phyloP scores from a whole-genome alignment of 1,139 yeast genomes.

The Keqinozyma sinolaborantium region DNA sequence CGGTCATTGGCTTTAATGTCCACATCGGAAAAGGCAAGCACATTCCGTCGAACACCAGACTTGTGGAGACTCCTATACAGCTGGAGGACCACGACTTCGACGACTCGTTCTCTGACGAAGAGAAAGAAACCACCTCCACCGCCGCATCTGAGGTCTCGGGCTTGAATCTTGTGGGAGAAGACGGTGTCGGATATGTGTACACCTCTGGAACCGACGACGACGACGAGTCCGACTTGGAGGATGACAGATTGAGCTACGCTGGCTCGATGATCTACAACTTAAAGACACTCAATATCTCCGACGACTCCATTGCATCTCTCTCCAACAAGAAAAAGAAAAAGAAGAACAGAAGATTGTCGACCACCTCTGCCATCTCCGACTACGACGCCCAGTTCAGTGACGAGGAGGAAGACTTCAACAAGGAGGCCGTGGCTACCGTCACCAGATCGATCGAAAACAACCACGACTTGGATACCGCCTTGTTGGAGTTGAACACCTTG shows the following conservation, averaged over 20 bases:
- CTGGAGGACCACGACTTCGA: constrained; percentile 21
- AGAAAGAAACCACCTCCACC: constrained; percentile 15
- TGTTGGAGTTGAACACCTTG: constrained; percentile 85
- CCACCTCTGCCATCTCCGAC: constrained; percentile 37
- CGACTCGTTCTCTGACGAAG: constrained; percentile 24
- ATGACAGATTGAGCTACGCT: constrained; percentile 31
- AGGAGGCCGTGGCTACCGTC: constrained; percentile 92
- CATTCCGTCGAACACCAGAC: constrained; percentile 48
- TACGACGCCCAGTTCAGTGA: constrained; percentile 32
- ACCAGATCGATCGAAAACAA: constrained; percentile 88
- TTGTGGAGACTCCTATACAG: constrained; percentile 46
- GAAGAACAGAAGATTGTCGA: constrained; percentile 31
- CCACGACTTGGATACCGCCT: constrained; percentile 90
- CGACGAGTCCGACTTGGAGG: constrained; percentile 34
- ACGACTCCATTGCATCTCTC: constrained; percentile 69
- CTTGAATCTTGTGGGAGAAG: constrained; percentile 48
- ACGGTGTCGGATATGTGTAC: constrained; percentile 60
- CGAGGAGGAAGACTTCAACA: constrained; percentile 72
- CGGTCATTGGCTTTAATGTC: constrained; percentile 79
- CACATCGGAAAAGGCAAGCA: constrained; percentile 50
- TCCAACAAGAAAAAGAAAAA: constrained; percentile 34
- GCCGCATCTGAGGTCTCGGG: constrained; percentile 18
- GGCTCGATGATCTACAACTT: constrained; percentile 19
- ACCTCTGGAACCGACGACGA: constrained; percentile 48
- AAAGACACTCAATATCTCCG: constrained; percentile 66